Evolutionary conservation across 306 rosid genomes (phyloP).

Genomic region (Pterocarpus macrocarpus): DNA sequence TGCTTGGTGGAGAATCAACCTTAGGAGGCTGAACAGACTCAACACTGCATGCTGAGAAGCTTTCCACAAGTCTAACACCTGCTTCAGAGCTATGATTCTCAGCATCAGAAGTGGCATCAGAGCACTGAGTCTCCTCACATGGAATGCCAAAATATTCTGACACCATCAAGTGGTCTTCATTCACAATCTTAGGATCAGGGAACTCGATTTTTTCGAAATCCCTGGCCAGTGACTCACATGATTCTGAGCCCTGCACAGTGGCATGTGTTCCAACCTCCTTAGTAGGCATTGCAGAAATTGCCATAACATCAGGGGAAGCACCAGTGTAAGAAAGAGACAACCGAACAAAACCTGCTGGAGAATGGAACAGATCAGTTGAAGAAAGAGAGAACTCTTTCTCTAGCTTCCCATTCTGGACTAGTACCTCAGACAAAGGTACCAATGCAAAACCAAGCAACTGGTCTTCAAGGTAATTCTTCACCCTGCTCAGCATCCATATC

Average conservation of each 20-base stretch:
- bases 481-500: slow-evolving; percentile 99
- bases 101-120: slow-evolving; percentile 69
- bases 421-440: slow-evolving; percentile 87
- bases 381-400: slow-evolving; percentile 97
- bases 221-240: slow-evolving; percentile 57
- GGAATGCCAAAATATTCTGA: slow-evolving; percentile 85
- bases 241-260: slow-evolving; percentile 55
- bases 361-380: slow-evolving; percentile 93
- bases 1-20: slow-evolving; percentile 81
- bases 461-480: slow-evolving; percentile 94
- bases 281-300: slow-evolving; percentile 52
- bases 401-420: slow-evolving; percentile 71
- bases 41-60: slow-evolving; percentile 60
- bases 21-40: slow-evolving; percentile 67
- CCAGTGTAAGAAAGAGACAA: slow-evolving; percentile 79
- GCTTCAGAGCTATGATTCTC: slow-evolving; percentile 66
- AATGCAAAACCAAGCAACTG: slow-evolving; percentile 95
- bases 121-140: slow-evolving; percentile 70
- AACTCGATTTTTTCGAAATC: slow-evolving; percentile 91
- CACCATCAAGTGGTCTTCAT: slow-evolving; percentile 92
- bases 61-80: slow-evolving; percentile 64
- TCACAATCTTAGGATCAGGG: slow-evolving; percentile 86
- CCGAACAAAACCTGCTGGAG: slow-evolving; percentile 90
- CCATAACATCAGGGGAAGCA: slow-evolving; percentile 82
- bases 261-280: slow-evolving; percentile 38